Conservation (phyloP, 2,329 filamentous ascomycete genomes). For the Arachnomyces sp. region DNA sequence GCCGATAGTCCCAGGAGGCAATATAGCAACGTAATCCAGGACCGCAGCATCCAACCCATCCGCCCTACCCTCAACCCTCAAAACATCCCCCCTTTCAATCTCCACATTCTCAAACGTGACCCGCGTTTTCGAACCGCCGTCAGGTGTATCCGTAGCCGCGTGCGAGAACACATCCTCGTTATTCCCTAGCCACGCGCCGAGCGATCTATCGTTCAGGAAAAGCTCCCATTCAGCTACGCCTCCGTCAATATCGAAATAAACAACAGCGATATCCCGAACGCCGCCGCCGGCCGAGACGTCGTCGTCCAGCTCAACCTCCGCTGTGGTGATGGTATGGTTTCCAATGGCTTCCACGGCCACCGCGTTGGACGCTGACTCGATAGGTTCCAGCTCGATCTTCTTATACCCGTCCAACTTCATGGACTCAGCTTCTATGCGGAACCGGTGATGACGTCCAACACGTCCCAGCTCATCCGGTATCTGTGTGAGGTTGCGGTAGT, state of each 20-base stretch:
- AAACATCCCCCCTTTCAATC: constrained; percentile 42
- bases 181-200: constrained; percentile 54
- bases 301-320: constrained; percentile 42
- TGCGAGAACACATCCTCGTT: constrained; percentile 53
- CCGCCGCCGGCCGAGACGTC: constrained; percentile 48
- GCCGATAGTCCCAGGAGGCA: constrained; percentile 52
- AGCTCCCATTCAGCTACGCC: constrained; percentile 50
- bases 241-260: constrained; percentile 57
- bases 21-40: constrained; percentile 57
- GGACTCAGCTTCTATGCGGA: constrained; percentile 61
- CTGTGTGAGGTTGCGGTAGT: constrained; percentile 53
- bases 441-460: constrained; percentile 53
- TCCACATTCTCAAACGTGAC: constrained; percentile 49
- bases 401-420: constrained; percentile 56
- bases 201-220: constrained; percentile 42
- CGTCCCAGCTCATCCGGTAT: constrained; percentile 51
- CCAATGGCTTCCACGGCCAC: constrained; percentile 47
- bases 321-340: constrained; percentile 46
- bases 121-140: constrained; percentile 57
- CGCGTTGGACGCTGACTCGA: constrained; percentile 56
- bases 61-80: constrained; percentile 50
- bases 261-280: constrained; percentile 55
- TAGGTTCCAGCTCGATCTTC: constrained; percentile 46
- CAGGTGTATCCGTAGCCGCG: constrained; percentile 49
- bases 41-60: constrained; percentile 57